These are phyloP conservation scores for Stipa capillata DNA, from an alignment of 176 grass and related monocot genomes.

Conservation along the genomic window DNA sequence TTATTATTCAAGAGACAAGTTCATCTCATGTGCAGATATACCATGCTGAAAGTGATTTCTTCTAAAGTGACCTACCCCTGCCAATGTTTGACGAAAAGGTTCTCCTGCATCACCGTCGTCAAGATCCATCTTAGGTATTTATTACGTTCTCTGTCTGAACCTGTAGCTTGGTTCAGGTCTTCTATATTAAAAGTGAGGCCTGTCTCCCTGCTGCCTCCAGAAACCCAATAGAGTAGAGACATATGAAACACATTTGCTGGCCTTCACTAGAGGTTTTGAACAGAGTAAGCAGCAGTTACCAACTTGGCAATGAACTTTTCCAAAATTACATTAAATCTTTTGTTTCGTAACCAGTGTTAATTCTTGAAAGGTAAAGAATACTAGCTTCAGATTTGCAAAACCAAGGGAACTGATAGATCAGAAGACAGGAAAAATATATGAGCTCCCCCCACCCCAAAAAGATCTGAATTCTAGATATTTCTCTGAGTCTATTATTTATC, in stretches of 20 bases:
- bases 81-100: neutral
- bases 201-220: too few relatives aligned
- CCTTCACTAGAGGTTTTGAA: neutral
- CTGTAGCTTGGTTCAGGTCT: neutral
- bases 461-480: neutral
- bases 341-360: neutral
- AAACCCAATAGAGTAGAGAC: neutral
- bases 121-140: neutral
- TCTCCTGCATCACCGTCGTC: neutral
- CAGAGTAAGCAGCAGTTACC: neutral
- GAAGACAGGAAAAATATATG: neutral
- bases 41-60: neutral
- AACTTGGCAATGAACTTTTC: too few relatives aligned
- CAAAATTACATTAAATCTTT: too few relatives aligned
- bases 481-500: neutral
- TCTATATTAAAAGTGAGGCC: neutral
- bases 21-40: neutral
- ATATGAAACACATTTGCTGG: neutral
- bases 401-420: too few relatives aligned
- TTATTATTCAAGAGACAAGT: neutral
- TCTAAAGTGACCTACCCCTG: neutral
- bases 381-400: neutral
- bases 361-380: neutral
- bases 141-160: neutral
- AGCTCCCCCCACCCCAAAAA: too few relatives aligned